Base-by-base conservation (phyloP, 495 filamentous ascomycete species). In the Aspergillus diversus region DNA sequence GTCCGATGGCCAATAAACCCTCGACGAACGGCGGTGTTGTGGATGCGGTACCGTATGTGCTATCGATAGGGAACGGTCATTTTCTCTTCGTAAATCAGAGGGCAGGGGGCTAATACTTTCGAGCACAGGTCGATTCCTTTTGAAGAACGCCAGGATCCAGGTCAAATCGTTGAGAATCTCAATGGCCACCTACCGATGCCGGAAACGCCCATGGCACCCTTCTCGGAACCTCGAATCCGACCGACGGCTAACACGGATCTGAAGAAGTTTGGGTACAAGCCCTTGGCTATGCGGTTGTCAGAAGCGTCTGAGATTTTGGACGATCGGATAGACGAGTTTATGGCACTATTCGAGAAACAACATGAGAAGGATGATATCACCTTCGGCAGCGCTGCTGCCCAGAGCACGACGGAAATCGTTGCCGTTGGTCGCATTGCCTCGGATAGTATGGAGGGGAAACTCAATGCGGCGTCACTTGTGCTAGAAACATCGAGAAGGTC, bases 231-330 rank as follows among this genome's bases (percentile, higher is more conserved):
- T 5, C 90, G 95, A 13, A 88, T 97, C 74, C 90, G 87, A 69
- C 83, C 95, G 5, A 91, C 85, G 3, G 88, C 90, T 15, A 90
- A 91, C 63, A 91, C 89, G 4, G 95, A 99, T 67, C 80, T 90
- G 55, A 92, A 91, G 70, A 97, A 96, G 69, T 90, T 97, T 56
- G 86, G 85, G 8, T 99, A 97, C 74, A 92, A 92, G 66, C 89
- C 92, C 0, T 89, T 97, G 78, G 90, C 92, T 33, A 96, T 97
- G 92, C 96, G 95, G 65, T 83, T 93, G 12, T 92, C 92, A 5
- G 93, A 97, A 68, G 87, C 92, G 3, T 93, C 93, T 3, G 93
- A 97, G 74, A 90, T 97, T 56, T 81, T 96, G 6, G 95, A 99
- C 71, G 93, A 97, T 72, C 86, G 94, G 48, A 97, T 99, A 74